Percentiles rank a stretch among this genome's conserved stretches.
Conservation (phyloP, 768 basidiomycete species). For the Kwoniella sp. region DNA sequence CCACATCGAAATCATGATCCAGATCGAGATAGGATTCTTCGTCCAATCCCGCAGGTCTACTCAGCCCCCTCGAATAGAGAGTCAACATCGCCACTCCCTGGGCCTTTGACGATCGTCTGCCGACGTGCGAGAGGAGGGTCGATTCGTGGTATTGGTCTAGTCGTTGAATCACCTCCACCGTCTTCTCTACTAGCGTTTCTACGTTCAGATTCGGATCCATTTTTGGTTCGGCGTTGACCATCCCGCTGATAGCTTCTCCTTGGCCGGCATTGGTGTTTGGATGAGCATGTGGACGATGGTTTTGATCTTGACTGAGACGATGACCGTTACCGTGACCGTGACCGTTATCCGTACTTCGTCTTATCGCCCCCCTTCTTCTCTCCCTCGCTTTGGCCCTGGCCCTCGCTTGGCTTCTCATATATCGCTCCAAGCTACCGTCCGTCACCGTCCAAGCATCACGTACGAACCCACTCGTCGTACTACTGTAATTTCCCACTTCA, state of each 20-base stretch:
- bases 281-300: no score
- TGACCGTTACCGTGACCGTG: no score
- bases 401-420: not conserved
- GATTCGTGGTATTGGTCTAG: conserved; percentile 79
- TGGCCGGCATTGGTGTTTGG: no score
- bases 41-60: conserved; percentile 59
- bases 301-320: no score
- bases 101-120: conserved; percentile 79
- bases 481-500: conserved; percentile 68
- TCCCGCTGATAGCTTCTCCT: not conserved
- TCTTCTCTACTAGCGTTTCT: conserved; percentile 29
- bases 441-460: conserved; percentile 62
- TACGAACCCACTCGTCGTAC: conserved; percentile 75
- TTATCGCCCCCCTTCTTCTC: conserved; percentile 3
- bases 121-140: conserved; percentile 87
- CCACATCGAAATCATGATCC: not conserved
- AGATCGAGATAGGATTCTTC: not conserved
- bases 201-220: not conserved
- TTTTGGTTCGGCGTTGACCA: no score
- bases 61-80: conserved; percentile 79
- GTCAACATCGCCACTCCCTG: conserved; percentile 93
- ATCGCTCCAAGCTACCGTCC: not conserved
- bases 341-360: not conserved
- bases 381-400: not conserved
- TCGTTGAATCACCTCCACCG: conserved; percentile 57